Conservation (phyloP, 306 rosid genomes). For the Begonia loranthoides region DNA sequence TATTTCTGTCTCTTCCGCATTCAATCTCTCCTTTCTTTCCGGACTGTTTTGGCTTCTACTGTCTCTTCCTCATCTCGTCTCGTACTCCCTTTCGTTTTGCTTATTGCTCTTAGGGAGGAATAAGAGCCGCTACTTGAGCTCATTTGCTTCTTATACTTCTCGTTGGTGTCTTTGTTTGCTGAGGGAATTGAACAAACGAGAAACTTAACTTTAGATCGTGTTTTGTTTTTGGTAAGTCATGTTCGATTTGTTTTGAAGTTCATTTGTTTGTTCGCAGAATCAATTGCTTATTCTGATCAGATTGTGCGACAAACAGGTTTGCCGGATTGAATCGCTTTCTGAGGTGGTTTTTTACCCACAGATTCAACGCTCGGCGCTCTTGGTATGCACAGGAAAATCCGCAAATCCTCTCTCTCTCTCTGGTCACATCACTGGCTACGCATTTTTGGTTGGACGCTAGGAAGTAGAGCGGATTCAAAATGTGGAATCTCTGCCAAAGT, state of each 20-base stretch:
- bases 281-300: slow-evolving; percentile 9
- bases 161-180: too few species aligned
- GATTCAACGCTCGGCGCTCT: too few species aligned
- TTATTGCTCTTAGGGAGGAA: too few species aligned
- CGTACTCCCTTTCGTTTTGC: too few species aligned
- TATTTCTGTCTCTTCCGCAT: slow-evolving; percentile 24
- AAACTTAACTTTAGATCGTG: slow-evolving; percentile 7
- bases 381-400: too few species aligned
- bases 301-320: slow-evolving; percentile 14
- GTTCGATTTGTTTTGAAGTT: neutral
- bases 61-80: too few species aligned
- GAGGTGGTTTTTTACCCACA: too few species aligned
- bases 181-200: too few species aligned
- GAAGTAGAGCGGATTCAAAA: slow-evolving; percentile 17
- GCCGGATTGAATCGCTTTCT: neutral
- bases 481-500: neutral
- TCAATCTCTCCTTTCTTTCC: slow-evolving; percentile 10
- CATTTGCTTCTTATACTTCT: too few species aligned
- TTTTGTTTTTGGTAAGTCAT: slow-evolving; percentile 2
- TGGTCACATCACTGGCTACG: slow-evolving; percentile 23
- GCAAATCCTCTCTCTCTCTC: neutral
- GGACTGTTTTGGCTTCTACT: slow-evolving; percentile 13
- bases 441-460: slow-evolving; percentile 22
- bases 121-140: too few species aligned
- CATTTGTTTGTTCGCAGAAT: too few species aligned